phyloP scores from a whole-genome alignment of 129 eudicot genomes.

The Centella asiatica region DNA sequence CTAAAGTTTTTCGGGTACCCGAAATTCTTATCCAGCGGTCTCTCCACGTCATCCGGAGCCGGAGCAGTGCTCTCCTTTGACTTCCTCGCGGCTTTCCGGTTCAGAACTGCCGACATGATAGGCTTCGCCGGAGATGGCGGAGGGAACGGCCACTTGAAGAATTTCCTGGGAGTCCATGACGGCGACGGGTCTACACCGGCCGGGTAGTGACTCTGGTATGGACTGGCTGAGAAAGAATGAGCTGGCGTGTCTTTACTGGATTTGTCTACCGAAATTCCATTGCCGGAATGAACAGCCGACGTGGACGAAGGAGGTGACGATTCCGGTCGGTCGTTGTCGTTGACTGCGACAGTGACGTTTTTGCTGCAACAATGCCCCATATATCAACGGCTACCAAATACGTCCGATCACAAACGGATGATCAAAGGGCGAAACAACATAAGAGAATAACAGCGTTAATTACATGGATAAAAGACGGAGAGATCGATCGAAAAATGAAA shows the following conservation, averaged over 20 bases:
- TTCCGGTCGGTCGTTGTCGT: conserved; percentile 26
- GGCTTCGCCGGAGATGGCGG: conserved; percentile 99
- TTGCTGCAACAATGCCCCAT: conserved; percentile 90
- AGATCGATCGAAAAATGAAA: too few relatives aligned
- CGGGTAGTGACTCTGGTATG: conserved; percentile 66
- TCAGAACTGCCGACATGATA: conserved; percentile 70
- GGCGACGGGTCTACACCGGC: conserved; percentile 67
- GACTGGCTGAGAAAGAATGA: conserved; percentile 53
- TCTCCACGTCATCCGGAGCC: conserved; percentile 43
- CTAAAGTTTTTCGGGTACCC: conserved; percentile 61
- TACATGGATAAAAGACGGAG: too few relatives aligned
- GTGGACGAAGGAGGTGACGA: conserved; percentile 24
- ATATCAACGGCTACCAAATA: conserved; percentile 14
- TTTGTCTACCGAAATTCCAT: conserved; percentile 19
- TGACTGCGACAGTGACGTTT: conserved; percentile 27
- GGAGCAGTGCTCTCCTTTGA: conserved; percentile 28
- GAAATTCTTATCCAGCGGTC: conserved; percentile 58
- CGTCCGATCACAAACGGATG: too few relatives aligned
- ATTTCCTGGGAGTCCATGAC: conserved; percentile 61
- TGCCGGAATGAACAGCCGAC: conserved; percentile 23
- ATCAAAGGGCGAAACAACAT: too few relatives aligned
- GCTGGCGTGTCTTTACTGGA: conserved; percentile 42
- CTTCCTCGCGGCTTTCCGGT: conserved; percentile 39
- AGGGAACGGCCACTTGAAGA: conserved; percentile 87
- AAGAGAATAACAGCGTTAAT: too few relatives aligned